phyloP scores from a whole-genome alignment of 441 rosid genomes.

The Populus hybrid region DNA sequence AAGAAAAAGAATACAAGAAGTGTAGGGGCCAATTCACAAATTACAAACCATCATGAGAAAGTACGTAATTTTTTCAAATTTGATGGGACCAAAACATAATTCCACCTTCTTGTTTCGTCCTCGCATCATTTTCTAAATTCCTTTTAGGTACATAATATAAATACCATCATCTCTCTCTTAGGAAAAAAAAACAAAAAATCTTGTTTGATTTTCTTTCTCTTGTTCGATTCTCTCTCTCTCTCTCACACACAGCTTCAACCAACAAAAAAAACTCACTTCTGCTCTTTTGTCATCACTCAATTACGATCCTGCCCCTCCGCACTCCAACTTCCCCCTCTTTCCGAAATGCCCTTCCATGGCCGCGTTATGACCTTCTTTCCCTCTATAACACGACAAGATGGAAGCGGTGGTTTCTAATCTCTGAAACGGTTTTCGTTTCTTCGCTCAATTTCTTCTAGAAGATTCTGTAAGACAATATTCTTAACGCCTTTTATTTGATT shows the following conservation, averaged over 20 bases:
- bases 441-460: constrained; percentile 18
- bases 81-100: neutral
- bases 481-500: neutral
- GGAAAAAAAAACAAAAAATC: constrained; percentile 4
- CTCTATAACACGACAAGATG: neutral
- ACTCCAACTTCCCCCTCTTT: constrained; percentile 5
- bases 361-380: constrained; percentile 9
- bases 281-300: constrained; percentile 16
- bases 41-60: neutral
- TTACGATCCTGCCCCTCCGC: constrained; percentile 32
- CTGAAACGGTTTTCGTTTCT: constrained; percentile 13
- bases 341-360: constrained; percentile 31
- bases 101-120: constrained; percentile 21
- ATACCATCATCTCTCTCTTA: neutral
- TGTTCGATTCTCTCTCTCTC: constrained; percentile 4
- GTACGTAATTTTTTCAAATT: neutral
- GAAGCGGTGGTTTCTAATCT: constrained; percentile 16
- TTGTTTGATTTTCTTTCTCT: constrained; percentile 7
- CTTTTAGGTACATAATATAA: constrained; percentile 12
- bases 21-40: neutral
- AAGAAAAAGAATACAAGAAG: neutral
- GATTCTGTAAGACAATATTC: constrained; percentile 26
- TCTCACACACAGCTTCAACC: neutral
- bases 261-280: neutral
- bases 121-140: constrained; percentile 12